Percentiles rank a stretch among this genome's conserved stretches.
phyloP scores from a whole-genome alignment of 2,329 filamentous ascomycete species.

The Xylariaceae sp. region DNA sequence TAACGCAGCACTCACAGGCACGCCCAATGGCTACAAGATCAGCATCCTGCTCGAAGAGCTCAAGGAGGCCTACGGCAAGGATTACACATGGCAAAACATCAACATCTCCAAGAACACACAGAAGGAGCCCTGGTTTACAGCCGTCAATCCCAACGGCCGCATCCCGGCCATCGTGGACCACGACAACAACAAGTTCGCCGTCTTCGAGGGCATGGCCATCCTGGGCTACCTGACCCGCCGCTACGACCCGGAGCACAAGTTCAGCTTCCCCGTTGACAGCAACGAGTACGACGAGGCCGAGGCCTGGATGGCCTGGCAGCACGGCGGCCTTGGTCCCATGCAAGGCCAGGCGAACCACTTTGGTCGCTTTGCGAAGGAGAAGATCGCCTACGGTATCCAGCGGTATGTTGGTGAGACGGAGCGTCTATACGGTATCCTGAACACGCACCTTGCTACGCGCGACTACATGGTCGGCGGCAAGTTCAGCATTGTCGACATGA shows the following conservation, averaged over 20 bases:
- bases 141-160: slow-evolving; percentile 58
- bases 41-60: slow-evolving; percentile 61
- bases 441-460: slow-evolving; percentile 54
- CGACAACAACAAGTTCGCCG: slow-evolving; percentile 53
- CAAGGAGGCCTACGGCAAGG: slow-evolving; percentile 56
- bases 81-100: slow-evolving; percentile 55
- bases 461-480: slow-evolving; percentile 55
- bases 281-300: slow-evolving; percentile 41
- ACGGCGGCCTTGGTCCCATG: slow-evolving; percentile 67
- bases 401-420: slow-evolving; percentile 72
- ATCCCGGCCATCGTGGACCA: slow-evolving; percentile 64
- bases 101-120: slow-evolving; percentile 59
- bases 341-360: slow-evolving; percentile 77
- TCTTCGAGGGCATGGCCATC: slow-evolving; percentile 73
- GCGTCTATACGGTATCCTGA: slow-evolving; percentile 66
- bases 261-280: slow-evolving; percentile 50
- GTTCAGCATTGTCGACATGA: slow-evolving; percentile 66
- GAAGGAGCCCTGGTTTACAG: slow-evolving; percentile 62
- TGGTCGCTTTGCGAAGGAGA: slow-evolving; percentile 59
- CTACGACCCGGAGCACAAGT: slow-evolving; percentile 64
- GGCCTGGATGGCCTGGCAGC: slow-evolving; percentile 66
- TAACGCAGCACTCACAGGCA: slow-evolving; percentile 31
- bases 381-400: slow-evolving; percentile 64
- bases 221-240: slow-evolving; percentile 67
- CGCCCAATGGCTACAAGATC: slow-evolving; percentile 52